These are phyloP conservation scores for Chlorella vulgaris DNA, from an alignment of 139 green algal genomes.

Conservation along the genomic window DNA sequence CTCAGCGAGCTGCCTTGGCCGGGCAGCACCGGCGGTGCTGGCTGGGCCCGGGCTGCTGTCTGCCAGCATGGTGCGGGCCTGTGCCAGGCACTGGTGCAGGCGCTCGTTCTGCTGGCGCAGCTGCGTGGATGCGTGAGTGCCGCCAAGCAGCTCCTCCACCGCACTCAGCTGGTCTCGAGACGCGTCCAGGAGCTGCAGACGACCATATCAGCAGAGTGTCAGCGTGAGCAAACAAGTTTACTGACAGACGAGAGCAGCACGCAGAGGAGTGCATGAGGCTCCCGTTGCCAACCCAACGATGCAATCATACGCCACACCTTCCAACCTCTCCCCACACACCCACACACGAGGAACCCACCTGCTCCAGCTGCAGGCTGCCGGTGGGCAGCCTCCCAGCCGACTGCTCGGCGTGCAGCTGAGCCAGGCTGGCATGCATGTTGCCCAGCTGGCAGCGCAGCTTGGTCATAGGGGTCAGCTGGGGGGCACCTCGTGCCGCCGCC, in stretches of 20 bases:
- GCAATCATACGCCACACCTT: too few species aligned
- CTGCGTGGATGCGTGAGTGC: not conserved
- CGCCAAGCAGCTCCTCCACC: conserved; percentile 14
- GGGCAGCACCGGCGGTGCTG: not conserved
- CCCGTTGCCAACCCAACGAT: too few species aligned
- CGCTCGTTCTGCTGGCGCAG: conserved; percentile 2
- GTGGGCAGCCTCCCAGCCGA: conserved; percentile 3
- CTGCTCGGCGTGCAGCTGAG: conserved; percentile 26
- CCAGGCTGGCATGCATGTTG: conserved; percentile 25
- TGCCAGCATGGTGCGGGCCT: conserved; percentile 13
- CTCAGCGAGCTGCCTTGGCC: not conserved
- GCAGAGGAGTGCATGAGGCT: too few species aligned
- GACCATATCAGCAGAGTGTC: too few species aligned
- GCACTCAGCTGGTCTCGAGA: conserved; percentile 1
- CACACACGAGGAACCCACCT: not conserved
- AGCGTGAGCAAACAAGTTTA: too few species aligned
- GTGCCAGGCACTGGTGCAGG: conserved; percentile 14
- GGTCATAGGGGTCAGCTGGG: not conserved
- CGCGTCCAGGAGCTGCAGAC: conserved; percentile 23
- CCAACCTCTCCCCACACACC: not conserved
- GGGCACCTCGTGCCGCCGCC: not conserved
- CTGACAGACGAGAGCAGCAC: too few species aligned
- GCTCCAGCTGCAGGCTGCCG: conserved; percentile 8
- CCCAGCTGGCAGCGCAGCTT: conserved; percentile 16
- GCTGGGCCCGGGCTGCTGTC: conserved; percentile 3